Percentiles rank a stretch among this genome's conserved stretches.
Conservation (phyloP, 306 rosid species). For the Corylus americana region DNA sequence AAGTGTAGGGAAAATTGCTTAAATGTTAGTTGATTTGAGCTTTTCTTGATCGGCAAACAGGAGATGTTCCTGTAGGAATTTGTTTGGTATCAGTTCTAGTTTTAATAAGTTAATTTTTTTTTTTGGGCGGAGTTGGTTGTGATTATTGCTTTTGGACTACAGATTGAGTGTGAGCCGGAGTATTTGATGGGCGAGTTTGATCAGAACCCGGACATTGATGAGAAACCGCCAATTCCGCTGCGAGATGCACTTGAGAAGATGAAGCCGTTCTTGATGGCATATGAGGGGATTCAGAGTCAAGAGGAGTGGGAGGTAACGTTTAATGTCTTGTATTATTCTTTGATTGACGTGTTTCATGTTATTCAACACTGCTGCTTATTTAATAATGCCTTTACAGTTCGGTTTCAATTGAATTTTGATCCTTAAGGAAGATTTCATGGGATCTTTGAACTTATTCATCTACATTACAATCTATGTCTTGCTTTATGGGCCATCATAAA, state of each 20-base stretch:
- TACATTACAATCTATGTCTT: not conserved
- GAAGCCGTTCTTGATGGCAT: conserved; percentile 92
- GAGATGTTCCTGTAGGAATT: not conserved
- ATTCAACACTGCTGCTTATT: not conserved
- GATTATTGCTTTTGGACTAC: conserved; percentile 36
- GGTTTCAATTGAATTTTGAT: not conserved
- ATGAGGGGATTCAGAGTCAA: conserved; percentile 81
- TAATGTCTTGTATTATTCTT: conserved; percentile 18
- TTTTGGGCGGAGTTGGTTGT: not conserved
- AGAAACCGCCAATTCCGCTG: conserved; percentile 78
- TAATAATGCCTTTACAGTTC: not conserved
- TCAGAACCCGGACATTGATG: conserved; percentile 82
- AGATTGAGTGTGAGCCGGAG: conserved; percentile 94
- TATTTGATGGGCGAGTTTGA: conserved; percentile 81
- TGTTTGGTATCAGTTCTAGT: not conserved
- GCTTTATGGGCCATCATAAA: not conserved
- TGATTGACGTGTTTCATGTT: conserved; percentile 9
- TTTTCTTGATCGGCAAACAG: not conserved
- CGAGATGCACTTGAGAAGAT: conserved; percentile 85
- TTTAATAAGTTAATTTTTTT: not conserved
- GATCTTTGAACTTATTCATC: not conserved
- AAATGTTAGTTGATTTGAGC: conserved; percentile 3
- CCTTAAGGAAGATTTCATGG: not conserved
- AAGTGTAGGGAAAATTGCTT: conserved; percentile 8
- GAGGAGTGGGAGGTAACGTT: conserved; percentile 95